Percentiles rank a stretch among this genome's conserved stretches.
Evolutionary conservation across 2,329 filamentous ascomycete species (phyloP).

Genomic region (Fusarium sarcochroum): DNA sequence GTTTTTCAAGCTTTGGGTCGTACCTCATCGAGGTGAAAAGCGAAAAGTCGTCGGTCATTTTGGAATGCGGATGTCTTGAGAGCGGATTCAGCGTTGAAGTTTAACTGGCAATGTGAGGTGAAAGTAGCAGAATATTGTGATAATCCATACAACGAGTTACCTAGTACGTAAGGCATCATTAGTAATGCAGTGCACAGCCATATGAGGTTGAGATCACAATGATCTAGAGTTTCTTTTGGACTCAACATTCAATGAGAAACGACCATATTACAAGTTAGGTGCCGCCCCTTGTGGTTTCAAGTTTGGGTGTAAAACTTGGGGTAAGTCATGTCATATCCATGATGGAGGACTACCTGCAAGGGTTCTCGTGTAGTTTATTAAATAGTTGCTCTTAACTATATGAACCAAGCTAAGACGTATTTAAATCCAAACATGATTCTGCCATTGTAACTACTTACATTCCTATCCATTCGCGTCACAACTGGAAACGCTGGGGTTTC

Average conservation of each 20-base stretch:
- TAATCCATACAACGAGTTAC: background rate
- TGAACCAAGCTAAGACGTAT: too few relatives aligned
- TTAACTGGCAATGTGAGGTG: background rate
- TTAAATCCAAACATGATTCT: too few relatives aligned
- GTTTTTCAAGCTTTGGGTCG: conserved; percentile 69
- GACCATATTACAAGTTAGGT: background rate
- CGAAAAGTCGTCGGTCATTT: conserved; percentile 64
- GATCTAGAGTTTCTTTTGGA: too few relatives aligned
- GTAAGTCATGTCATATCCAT: too few relatives aligned
- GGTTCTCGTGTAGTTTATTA: too few relatives aligned
- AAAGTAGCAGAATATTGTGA: background rate
- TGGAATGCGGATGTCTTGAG: background rate
- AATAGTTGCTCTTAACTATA: too few relatives aligned
- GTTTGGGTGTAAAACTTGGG: background rate
- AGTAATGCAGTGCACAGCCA: background rate
- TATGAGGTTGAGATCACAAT: background rate
- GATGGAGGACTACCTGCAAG: too few relatives aligned
- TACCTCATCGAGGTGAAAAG: conserved; percentile 81
- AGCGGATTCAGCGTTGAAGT: background rate
- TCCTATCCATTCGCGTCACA: too few relatives aligned
- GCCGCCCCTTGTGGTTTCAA: background rate
- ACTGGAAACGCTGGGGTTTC: too few relatives aligned
- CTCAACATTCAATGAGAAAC: too few relatives aligned
- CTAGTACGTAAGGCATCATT: background rate
- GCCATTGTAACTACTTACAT: too few relatives aligned